A percentile compares a stretch with the other conserved stretches of the same genome.
phyloP scores from a whole-genome alignment of 2,329 filamentous ascomycete species.

The Microdochium paspali region DNA sequence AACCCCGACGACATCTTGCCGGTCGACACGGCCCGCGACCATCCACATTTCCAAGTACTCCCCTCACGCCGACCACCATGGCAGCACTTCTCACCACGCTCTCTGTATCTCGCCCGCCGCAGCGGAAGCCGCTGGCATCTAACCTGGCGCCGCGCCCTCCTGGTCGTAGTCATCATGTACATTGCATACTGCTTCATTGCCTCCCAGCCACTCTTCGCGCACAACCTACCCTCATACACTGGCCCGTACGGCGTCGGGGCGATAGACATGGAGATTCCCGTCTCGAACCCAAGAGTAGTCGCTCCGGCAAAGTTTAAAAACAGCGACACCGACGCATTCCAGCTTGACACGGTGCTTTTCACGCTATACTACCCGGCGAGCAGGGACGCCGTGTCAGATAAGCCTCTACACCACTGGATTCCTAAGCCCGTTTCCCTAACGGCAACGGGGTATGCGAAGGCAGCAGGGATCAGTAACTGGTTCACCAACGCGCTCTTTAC shows the following conservation, averaged over 20 bases:
- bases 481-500: slow-evolving; percentile 32
- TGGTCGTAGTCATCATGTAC: slow-evolving; percentile 16
- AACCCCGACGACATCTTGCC: neutral
- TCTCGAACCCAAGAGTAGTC: slow-evolving; percentile 14
- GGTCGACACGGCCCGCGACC: neutral
- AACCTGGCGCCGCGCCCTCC: neutral
- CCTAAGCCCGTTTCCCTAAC: slow-evolving; percentile 31
- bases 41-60: neutral
- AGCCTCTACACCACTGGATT: slow-evolving; percentile 32
- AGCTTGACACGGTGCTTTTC: slow-evolving; percentile 36
- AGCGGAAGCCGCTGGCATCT: neutral
- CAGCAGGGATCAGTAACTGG: slow-evolving; percentile 32
- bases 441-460: slow-evolving; percentile 35
- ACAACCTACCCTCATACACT: slow-evolving; percentile 31
- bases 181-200: slow-evolving; percentile 28
- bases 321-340: slow-evolving; percentile 28
- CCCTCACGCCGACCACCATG: neutral
- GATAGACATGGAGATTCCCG: slow-evolving; percentile 32
- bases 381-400: slow-evolving; percentile 11
- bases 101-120: neutral
- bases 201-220: slow-evolving; percentile 31
- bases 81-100: neutral
- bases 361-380: slow-evolving; percentile 37
- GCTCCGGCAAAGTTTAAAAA: slow-evolving; percentile 27
- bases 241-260: slow-evolving; percentile 34